Evolutionary conservation across 345 rosid species (phyloP).

Genomic region (Cardamine occulta): DNA sequence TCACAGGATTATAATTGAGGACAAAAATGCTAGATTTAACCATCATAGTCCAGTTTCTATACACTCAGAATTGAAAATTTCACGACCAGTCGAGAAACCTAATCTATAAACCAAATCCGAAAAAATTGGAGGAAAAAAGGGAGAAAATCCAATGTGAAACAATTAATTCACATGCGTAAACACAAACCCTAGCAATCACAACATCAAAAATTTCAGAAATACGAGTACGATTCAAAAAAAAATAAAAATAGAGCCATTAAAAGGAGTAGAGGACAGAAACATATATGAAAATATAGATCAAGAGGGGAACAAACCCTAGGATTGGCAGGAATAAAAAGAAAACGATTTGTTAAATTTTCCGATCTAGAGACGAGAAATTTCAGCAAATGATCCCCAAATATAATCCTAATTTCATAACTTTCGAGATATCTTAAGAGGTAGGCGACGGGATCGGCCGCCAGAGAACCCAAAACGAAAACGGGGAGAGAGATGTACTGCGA

Average conservation of each 20-base stretch:
- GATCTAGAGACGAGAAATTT: constrained; percentile 12
- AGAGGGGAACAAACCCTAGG: constrained; percentile 31
- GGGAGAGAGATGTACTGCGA: constrained; percentile 20
- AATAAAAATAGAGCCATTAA: background rate
- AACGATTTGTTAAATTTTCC: background rate
- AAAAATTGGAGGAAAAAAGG: background rate
- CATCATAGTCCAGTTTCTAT: background rate
- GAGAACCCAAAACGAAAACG: constrained; percentile 8
- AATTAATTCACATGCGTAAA: constrained; percentile 13
- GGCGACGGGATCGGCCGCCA: constrained; percentile 37
- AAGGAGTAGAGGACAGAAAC: background rate
- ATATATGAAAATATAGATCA: constrained; percentile 27
- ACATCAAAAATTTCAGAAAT: constrained; percentile 10
- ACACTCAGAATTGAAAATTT: background rate
- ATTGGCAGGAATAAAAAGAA: constrained; percentile 27
- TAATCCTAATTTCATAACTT: constrained; percentile 1
- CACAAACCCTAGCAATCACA: constrained; percentile 31
- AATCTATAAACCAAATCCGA: background rate
- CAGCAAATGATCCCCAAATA: constrained; percentile 3
- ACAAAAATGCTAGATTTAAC: background rate
- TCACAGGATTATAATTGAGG: background rate
- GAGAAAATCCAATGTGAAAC: constrained; percentile 10
- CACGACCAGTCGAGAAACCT: background rate
- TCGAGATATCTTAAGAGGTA: background rate
- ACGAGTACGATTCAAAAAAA: background rate